Conservation (phyloP, 495 filamentous ascomycete genomes). For the Aspergillus bridgeri region DNA sequence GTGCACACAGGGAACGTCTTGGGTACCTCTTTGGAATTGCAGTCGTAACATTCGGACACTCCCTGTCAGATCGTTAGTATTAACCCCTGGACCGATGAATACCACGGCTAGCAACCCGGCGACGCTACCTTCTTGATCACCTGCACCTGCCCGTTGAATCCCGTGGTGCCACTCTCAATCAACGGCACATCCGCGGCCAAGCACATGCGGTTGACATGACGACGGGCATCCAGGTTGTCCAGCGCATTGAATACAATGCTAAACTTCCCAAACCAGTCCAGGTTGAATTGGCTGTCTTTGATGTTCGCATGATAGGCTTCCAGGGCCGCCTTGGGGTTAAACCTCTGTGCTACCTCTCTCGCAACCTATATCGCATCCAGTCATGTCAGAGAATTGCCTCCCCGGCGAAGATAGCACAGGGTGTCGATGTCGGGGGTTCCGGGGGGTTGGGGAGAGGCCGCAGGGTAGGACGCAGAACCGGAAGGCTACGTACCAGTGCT, state of each 20-base stretch:
- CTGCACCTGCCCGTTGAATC: constrained; percentile 97
- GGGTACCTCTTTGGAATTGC: constrained; percentile 79
- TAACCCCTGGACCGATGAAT: neutral
- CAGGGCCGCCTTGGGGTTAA: constrained; percentile 86
- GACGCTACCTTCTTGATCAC: constrained; percentile 75
- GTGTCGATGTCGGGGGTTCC: constrained; percentile 10
- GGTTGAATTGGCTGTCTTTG: constrained; percentile 85
- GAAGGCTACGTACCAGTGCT: constrained; percentile 64
- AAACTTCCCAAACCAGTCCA: constrained; percentile 85
- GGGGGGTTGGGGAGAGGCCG: constrained; percentile 2
- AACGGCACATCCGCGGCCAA: constrained; percentile 85
- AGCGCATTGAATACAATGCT: constrained; percentile 92
- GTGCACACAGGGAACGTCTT: constrained; percentile 95
- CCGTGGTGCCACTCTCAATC: constrained; percentile 95
- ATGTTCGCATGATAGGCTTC: constrained; percentile 93
- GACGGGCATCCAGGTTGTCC: constrained; percentile 90
- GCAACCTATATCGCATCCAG: constrained; percentile 63
- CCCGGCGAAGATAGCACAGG: neutral
- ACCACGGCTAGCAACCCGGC: neutral
- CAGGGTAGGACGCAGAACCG: neutral
- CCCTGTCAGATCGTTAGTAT: constrained; percentile 47
- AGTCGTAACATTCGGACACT: constrained; percentile 96
- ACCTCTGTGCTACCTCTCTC: constrained; percentile 85
- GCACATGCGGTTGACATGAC: constrained; percentile 98
- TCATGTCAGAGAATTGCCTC: constrained; percentile 17